Percentiles rank a stretch among this genome's conserved stretches.
Conservation (phyloP, 2,329 filamentous ascomycete species). For the Aureobasidium pullulans region DNA sequence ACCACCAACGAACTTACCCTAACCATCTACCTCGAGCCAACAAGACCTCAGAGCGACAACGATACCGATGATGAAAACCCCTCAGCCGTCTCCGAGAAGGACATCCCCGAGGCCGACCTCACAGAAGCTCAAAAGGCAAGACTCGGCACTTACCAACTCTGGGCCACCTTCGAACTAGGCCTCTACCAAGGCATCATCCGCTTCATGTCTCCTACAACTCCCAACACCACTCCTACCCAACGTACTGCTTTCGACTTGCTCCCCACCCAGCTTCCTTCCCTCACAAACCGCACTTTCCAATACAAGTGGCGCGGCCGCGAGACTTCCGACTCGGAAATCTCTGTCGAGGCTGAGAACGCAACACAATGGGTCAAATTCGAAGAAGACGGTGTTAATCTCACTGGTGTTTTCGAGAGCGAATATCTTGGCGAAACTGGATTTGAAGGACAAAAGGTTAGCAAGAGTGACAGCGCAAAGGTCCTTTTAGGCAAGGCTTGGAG, state of each 20-base stretch:
- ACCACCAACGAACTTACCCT: background rate
- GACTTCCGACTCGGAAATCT: background rate
- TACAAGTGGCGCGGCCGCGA: slow-evolving; percentile 10
- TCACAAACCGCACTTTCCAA: slow-evolving; percentile 7
- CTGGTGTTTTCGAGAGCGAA: slow-evolving; percentile 4
- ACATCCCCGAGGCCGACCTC: background rate
- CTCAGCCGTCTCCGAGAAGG: too few relatives aligned
- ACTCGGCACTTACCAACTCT: background rate
- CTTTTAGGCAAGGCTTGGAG: background rate
- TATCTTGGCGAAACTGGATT: slow-evolving; percentile 4
- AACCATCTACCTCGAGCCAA: background rate
- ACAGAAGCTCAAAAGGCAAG: background rate
- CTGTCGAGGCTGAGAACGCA: background rate
- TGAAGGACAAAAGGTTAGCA: background rate
- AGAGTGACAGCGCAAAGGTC: background rate
- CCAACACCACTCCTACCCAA: background rate
- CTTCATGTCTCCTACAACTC: slow-evolving; percentile 1
- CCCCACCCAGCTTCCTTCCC: background rate
- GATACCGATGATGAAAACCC: background rate
- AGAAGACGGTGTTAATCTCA: background rate
- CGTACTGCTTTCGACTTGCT: background rate
- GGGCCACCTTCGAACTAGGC: slow-evolving; percentile 3
- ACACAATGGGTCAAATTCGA: slow-evolving; percentile 6
- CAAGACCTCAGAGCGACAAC: slow-evolving; percentile 3
- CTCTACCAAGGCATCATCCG: slow-evolving; percentile 5